A percentile compares a stretch with the other conserved stretches of the same genome.
Conservation (phyloP, 441 rosid species). For the Populus tomentosa region DNA sequence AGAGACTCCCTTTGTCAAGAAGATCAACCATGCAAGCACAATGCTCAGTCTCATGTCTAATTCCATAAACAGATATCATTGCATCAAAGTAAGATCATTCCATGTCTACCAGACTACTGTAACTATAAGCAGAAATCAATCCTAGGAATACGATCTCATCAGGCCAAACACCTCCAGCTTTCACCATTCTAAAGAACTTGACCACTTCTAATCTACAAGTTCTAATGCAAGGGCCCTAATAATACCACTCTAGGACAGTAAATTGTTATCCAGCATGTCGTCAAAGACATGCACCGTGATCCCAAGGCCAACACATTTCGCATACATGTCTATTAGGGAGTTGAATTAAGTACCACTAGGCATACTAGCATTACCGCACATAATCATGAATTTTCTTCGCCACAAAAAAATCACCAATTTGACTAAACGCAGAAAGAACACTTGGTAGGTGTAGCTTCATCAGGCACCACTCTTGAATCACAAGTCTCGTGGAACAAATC, state of each 20-base stretch:
- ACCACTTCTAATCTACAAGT: slow-evolving; percentile 52
- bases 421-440: slow-evolving; percentile 23
- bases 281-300: slow-evolving; percentile 31
- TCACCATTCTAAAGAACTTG: slow-evolving; percentile 46
- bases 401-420: slow-evolving; percentile 11
- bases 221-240: slow-evolving; percentile 53
- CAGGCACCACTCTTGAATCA: slow-evolving; percentile 1
- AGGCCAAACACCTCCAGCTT: slow-evolving; percentile 36
- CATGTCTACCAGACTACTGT: slow-evolving; percentile 50
- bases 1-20: slow-evolving; percentile 48
- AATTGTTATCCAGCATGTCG: slow-evolving; percentile 44
- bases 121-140: slow-evolving; percentile 56
- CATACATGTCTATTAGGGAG: slow-evolving; percentile 16
- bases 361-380: neutral
- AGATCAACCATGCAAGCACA: slow-evolving; percentile 66
- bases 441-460: slow-evolving; percentile 19
- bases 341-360: slow-evolving; percentile 9
- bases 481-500: slow-evolving; percentile 15
- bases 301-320: slow-evolving; percentile 15
- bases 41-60: slow-evolving; percentile 54
- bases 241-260: slow-evolving; percentile 64
- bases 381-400: slow-evolving; percentile 15
- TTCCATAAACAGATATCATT: slow-evolving; percentile 43
- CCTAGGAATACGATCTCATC: slow-evolving; percentile 59
- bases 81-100: slow-evolving; percentile 40